Base-by-base conservation (phyloP, 495 filamentous ascomycete species). In the Penicillium lividum region DNA sequence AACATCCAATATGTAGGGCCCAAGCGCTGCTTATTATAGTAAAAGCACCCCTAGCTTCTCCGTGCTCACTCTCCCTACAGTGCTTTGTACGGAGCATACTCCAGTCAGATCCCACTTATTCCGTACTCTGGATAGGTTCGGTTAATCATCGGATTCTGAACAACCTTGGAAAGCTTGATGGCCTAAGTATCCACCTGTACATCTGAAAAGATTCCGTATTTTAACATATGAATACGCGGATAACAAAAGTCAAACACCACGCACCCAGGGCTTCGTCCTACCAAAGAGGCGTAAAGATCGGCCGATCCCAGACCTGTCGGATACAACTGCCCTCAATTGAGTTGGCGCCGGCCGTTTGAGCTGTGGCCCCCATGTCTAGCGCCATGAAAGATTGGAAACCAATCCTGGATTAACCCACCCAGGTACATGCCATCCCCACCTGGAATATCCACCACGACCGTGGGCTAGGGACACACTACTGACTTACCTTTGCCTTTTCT, bases 251-350 rank as follows among this genome's bases (percentile, higher is more conserved):
- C 10, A 42, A 44, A 51, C 25, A n/a, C 49, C 53, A 57, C 53
- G 31, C 48, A 51, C 51, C 44, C 31, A 27, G 40, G 51, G 27
- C 58, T 38, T n/a, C 28, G 33, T 49, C 51, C 50, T 50, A 30
- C 53, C 16, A 47, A 56, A 42, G 22, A 42, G 27, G 48, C 16
- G 43, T 44, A 51, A 13, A 53, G 54, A 58, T 65, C 56, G 45
- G 59, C 53, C 56, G 62, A 60, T 67, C 59, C 45, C 29, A 49
- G 47, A 34, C n/a, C 40, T 43, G 55, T 56, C 56, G 61, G 56
- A 63, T 59, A 56, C 42, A 34, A 59, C 48, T 63, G 53, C 56
- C 56, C 36, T 36, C 31, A 65, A 65, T 67, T 62, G 59, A 67
- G 62, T 67, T 65, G 29, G 55, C 59, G 65, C 65, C 62, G 56